Evolutionary conservation across 2,329 filamentous ascomycete species (phyloP), one percentile per base, ranked within the genome.

Genomic region (Colletotrichum trifolii): DNA sequence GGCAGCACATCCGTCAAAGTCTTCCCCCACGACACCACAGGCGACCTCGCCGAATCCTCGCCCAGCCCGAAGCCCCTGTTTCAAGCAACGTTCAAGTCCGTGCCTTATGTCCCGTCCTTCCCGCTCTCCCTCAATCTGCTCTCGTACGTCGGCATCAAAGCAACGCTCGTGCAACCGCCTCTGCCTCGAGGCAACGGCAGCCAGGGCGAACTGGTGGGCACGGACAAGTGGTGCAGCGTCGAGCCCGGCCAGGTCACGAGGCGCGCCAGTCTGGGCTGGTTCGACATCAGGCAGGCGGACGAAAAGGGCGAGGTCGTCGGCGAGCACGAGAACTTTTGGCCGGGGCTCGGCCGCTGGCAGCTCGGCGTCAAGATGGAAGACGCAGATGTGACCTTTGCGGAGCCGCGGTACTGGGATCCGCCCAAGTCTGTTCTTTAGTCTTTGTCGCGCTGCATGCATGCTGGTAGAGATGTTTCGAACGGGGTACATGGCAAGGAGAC

Each of bases 111-210:
- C 1, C 83, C 83, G 0, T 71, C 70, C 2, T 83, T 86, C 64
- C 82, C 82, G 0, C 73, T 83, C 15, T 78, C 79, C 6, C 77
- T 78, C 4, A 68, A 67, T 2, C 75, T 77, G 71, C 62, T 78
- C 17, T 73, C 74, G 13, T 78, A 77, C 60, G 47, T 84, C 17
- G 81, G 83, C 15, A 60, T 85, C 38, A 75, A 82, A 62, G 69
- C 77, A 1, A 76, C 73, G 0, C 71, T 85, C 9, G 80, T 82
- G n/a, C 80, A 83, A 47, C 84, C 84, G 3, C 84, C 84, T 0
- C 70, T 86, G 0, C 83, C 83, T 0, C 68, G 71, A 2, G 81
- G 80, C 4, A 48, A 70, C 3, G 77, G 75, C 4, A 75, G 72
- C 45, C 74, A 77, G 48, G 75, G 71, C 38, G 83, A 85, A 70